Evolutionary conservation across 2,329 filamentous ascomycete species (phyloP).

Genomic region (Aspergillus fischeri): DNA sequence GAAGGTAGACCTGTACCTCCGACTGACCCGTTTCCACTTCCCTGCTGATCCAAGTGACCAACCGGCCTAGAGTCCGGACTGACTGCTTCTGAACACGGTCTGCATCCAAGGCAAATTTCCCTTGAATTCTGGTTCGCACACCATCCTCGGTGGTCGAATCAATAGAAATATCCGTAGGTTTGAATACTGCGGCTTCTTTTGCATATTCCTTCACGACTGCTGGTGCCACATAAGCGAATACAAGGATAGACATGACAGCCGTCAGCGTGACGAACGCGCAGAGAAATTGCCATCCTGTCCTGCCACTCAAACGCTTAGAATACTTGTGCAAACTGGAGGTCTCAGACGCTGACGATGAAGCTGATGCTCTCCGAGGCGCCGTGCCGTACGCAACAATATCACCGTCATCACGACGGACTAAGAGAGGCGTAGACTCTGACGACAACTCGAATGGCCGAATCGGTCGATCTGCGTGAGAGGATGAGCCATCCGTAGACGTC

Average conservation of each 20-base stretch:
- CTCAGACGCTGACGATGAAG: constrained; percentile 19
- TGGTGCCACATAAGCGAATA: constrained; percentile 76
- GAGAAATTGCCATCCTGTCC: constrained; percentile 70
- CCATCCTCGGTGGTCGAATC: constrained; percentile 78
- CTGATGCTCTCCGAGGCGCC: constrained; percentile 15
- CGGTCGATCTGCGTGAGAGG: constrained; percentile 13
- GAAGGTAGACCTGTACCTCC: constrained; percentile 71
- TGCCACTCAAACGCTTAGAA: constrained; percentile 17
- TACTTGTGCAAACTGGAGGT: constrained; percentile 13
- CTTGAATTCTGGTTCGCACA: constrained; percentile 74
- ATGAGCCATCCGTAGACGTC: constrained; percentile 11
- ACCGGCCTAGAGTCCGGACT: constrained; percentile 69
- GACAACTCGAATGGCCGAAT: constrained; percentile 30
- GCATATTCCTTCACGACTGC: constrained; percentile 80
- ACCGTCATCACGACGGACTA: constrained; percentile 30
- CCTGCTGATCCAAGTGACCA: constrained; percentile 74
- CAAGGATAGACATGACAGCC: constrained; percentile 63
- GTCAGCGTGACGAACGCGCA: constrained; percentile 59
- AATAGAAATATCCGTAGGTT: constrained; percentile 78
- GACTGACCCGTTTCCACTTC: constrained; percentile 71
- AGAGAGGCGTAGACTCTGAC: constrained; percentile 42
- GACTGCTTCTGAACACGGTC: constrained; percentile 66
- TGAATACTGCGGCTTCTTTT: constrained; percentile 73
- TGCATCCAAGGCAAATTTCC: constrained; percentile 75
- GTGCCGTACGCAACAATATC: constrained; percentile 29